Base-by-base conservation (phyloP, 2,329 filamentous ascomycete species). In the Xylaria sp. region DNA sequence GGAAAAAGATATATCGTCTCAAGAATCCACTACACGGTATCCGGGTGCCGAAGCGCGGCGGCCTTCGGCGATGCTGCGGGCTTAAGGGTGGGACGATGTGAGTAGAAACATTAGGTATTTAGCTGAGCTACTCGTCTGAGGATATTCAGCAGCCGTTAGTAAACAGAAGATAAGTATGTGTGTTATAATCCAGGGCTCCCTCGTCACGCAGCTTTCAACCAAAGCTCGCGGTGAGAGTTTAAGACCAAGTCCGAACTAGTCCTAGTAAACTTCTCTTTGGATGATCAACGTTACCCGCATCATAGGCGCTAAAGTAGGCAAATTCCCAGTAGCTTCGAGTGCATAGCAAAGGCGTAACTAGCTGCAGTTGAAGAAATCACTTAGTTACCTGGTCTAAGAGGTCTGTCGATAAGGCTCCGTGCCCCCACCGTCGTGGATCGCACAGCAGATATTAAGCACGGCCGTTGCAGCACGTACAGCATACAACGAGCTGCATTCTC, bases 221-320 rank as follows among this genome's bases (percentile, higher is more conserved):
- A 53, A 33, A 63, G 31, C 51, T 49, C 58, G 38, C 38, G 44
- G 59, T 56, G 67, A 67, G 67, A 51, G 57, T 61, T 70, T 49
- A 36, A 44, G 60, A 48, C 63, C 44, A 57, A 57, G 59, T 48
- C 60, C 53, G 17, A 36, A 31, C 33, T 23, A 46, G 58, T 40
- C 40, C 17, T 46, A 46, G 59, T 53, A 54, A 44, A 51, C 33
- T 63, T 62, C 28, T 20, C 28, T 53, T 44, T 33, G 66, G 63
- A 59, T 53, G 15, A 44, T 36, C 33, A 63, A 63, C 38, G 58
- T 28, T 38, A 60, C 53, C 53, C 58, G 33, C 59, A 51, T 51
- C 36, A 59, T 36, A 38, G 33, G 46, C 58, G 63, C 58, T 60
- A 67, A 67, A 42, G 31, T 61, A 54, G 54, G 54, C 54, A 46